phyloP scores from a whole-genome alignment of 2,329 filamentous ascomycete genomes.

The Arthrobotrys megalospora region DNA sequence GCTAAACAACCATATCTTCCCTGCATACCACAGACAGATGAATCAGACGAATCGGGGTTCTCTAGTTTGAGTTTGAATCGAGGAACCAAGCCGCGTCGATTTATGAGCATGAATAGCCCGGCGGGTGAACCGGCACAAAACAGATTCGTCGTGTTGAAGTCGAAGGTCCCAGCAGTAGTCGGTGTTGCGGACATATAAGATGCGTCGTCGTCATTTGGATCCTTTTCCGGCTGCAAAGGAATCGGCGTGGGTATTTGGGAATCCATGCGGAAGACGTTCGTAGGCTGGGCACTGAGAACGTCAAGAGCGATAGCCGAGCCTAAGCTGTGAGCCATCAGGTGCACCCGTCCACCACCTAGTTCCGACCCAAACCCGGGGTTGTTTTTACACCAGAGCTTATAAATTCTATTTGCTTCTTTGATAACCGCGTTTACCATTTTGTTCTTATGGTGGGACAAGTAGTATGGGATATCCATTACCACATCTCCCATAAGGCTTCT shows the following conservation, averaged over 20 bases:
- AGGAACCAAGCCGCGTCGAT: constrained; percentile 80
- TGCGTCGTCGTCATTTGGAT: constrained; percentile 69
- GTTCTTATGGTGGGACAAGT: constrained; percentile 93
- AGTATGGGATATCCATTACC: constrained; percentile 98
- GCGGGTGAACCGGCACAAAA: constrained; percentile 92
- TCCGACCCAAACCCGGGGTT: constrained; percentile 80
- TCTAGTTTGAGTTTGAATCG: constrained; percentile 82
- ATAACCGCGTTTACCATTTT: constrained; percentile 95
- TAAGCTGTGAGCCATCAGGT: constrained; percentile 92
- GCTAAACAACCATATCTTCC: constrained; percentile 91
- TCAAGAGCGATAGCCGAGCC: constrained; percentile 96
- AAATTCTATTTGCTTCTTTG: constrained; percentile 93
- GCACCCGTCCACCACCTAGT: constrained; percentile 82
- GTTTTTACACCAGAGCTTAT: constrained; percentile 92
- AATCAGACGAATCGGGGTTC: constrained; percentile 69
- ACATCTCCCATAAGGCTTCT: constrained; percentile 95
- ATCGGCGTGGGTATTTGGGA: constrained; percentile 39
- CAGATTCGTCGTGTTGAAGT: constrained; percentile 91
- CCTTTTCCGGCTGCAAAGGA: constrained; percentile 64
- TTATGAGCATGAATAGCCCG: constrained; percentile 91
- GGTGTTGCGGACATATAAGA: constrained; percentile 53
- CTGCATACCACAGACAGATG: constrained; percentile 79
- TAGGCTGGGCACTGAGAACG: constrained; percentile 90
- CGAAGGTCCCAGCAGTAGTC: constrained; percentile 73
- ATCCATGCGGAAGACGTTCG: constrained; percentile 66